Evolutionary conservation across 2,329 filamentous ascomycete species (phyloP), one percentile per base, ranked within the genome.

Genomic region (Zelopaecilomyces penicillatus): DNA sequence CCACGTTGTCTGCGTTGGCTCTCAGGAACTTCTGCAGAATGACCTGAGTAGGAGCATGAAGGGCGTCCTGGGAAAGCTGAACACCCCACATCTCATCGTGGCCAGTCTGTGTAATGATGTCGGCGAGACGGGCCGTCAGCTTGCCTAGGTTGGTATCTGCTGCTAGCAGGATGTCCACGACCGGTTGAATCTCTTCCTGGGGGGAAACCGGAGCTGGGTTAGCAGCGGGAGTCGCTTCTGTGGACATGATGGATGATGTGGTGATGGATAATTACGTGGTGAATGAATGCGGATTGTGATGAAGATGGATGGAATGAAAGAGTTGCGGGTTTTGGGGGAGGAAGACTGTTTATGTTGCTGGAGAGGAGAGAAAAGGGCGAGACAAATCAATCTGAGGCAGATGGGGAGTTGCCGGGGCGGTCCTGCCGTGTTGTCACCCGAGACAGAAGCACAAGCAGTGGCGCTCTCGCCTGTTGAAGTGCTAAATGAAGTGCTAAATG

Each of bases 11-110:
- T 50, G 82, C 80, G 63, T 96, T 96, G 61, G 90, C 91, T 54
- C 90, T 87, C 45, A 97, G 78, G 68, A 90, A 96, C 71, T 96
- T 97, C 62, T 95, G 88, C 40, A 96, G 73, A 42, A 96, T 78
- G 55, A 95, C 82, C 60, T 85, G 83, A 39, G 85, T 89, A 44
- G 86, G 86, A 42, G 90, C 74, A 56, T 88, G 74, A 35, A 67
- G 63, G 19, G 67, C 65, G 46, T 70, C 65, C 10, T 32, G 26
- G 7, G 65, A 65, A 37, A 96, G 78, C 30, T 76, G 70, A 43
- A 96, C 80, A 40, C 90, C 90, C 80, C 90, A 97, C 75, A 96
- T 86, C 71, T 96, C 89, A 42, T 68, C 68, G 65, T 95, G 75
- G 11, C 67, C 73, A 42, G 77, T 68, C 47, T 73, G 69, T 40